Evolutionary conservation across 257 asterid species (phyloP), one percentile per base, ranked within the genome.

Genomic region (Petunia axillaris): DNA sequence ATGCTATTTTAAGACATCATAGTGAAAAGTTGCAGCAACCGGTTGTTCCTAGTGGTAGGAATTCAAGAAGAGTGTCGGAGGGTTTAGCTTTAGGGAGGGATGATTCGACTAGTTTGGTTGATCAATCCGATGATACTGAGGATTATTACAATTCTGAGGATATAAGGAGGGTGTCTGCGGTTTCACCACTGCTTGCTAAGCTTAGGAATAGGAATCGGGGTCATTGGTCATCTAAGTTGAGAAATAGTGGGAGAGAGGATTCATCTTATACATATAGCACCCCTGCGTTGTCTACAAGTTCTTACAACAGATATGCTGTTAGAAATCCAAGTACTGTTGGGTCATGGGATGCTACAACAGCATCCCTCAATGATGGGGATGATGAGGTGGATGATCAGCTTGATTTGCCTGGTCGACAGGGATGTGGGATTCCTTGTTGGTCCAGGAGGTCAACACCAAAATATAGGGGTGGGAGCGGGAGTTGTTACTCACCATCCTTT

Each of bases 341-440:
- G 65, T 96, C 98, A 9, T 96, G 99, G 99, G 98, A 91, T 85
- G 97, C 92, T 5, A 88, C 94, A 43, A 94, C 97, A 0, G 88
- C 83, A 70, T 95, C 99, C 4, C 80, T 91, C 62, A 90, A 93
- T 75, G 98, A 91, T 78, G 97, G 87, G 13, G 98, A 90, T 77
- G 95, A 94, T 77, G 98, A 93, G 80, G 92, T 87, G 87, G 99
- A 96, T 6, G 94, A 90, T 75, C 97, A 85, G 54, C 88, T 91
- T 83, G 98, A 91, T 84, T 89, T 96, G 40, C 91, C 91, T 1
- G 95, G 98, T 36, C 84, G 90, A 43, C 91, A 85, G n/a, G 99
- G 98, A 52, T 96, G 99, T 83, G 99, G 98, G 74, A 94, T 96
- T 80, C 89, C 98, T 16, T 96, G 99, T 87, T 91, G 98, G 99